Conservation (phyloP, 148 eudicot genomes). For the Drosera capensis region DNA sequence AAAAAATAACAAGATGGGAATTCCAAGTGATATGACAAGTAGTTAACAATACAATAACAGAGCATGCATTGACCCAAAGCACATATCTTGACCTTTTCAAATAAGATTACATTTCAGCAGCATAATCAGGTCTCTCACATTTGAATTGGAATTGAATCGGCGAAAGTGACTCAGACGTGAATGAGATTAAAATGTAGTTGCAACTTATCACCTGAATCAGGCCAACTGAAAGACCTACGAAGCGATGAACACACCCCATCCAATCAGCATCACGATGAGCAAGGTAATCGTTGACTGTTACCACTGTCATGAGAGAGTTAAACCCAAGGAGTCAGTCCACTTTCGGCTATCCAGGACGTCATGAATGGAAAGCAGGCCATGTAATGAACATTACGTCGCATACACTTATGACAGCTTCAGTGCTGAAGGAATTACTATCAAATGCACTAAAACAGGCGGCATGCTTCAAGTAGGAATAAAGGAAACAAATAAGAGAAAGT, state of each 20-base stretch:
- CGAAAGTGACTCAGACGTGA: too few relatives aligned
- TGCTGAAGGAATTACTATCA: too few relatives aligned
- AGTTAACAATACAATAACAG: background rate
- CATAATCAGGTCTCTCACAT: background rate
- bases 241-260: conserved; percentile 99
- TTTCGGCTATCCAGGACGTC: too few relatives aligned
- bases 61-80: background rate
- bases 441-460: too few relatives aligned
- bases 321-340: too few relatives aligned
- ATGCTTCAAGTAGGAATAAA: too few relatives aligned
- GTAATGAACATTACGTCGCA: too few relatives aligned
- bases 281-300: conserved; percentile 95
- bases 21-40: background rate
- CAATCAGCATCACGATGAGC: conserved; percentile 99
- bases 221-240: conserved; percentile 95
- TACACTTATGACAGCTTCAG: too few relatives aligned
- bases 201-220: conserved; percentile 64
- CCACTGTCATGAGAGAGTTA: conserved; percentile 51
- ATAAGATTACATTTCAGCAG: background rate
- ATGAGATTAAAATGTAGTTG: conserved; percentile 4
- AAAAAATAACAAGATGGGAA: background rate
- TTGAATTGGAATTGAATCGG: background rate
- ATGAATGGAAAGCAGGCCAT: too few relatives aligned
- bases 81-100: background rate
- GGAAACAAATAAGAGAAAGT: too few relatives aligned